Evolutionary conservation across 2,329 filamentous ascomycete species (phyloP).

Genomic region (Parastagonospora avenae): DNA sequence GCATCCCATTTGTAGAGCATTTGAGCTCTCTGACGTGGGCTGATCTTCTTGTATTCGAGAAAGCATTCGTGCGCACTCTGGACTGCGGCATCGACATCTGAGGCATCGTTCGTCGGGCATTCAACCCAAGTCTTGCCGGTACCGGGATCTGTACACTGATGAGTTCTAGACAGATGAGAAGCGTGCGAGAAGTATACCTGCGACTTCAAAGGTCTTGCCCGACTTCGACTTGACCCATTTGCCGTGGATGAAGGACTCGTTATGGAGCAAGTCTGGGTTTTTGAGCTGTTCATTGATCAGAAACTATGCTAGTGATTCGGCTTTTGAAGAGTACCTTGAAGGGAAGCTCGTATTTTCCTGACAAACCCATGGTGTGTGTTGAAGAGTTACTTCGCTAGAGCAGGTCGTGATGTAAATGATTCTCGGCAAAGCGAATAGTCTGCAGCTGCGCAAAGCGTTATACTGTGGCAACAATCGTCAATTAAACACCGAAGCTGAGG

Average conservation of each 20-base stretch:
- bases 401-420: no score
- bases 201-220: constrained; percentile 62
- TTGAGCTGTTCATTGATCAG: constrained; percentile 51
- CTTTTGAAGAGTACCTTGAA: constrained; percentile 48
- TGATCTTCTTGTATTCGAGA: constrained; percentile 63
- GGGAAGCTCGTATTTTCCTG: constrained; percentile 44
- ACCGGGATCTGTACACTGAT: constrained; percentile 52
- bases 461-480: no score
- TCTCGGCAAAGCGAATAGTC: no score
- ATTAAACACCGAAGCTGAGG: no score
- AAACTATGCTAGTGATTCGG: neutral
- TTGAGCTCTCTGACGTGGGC: constrained; percentile 65
- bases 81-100: constrained; percentile 67
- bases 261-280: constrained; percentile 59
- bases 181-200: constrained; percentile 46
- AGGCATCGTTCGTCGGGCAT: constrained; percentile 55
- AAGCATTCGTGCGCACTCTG: constrained; percentile 66
- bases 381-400: no score
- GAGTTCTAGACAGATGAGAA: constrained; percentile 1
- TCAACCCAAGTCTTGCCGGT: constrained; percentile 56
- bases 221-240: constrained; percentile 62
- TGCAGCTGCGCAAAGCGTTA: no score
- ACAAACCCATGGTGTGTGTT: constrained; percentile 25
- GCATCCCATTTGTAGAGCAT: constrained; percentile 69
- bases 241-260: constrained; percentile 60